Conservation (phyloP, 768 basidiomycete genomes). For the Tephrocybe sp. region DNA sequence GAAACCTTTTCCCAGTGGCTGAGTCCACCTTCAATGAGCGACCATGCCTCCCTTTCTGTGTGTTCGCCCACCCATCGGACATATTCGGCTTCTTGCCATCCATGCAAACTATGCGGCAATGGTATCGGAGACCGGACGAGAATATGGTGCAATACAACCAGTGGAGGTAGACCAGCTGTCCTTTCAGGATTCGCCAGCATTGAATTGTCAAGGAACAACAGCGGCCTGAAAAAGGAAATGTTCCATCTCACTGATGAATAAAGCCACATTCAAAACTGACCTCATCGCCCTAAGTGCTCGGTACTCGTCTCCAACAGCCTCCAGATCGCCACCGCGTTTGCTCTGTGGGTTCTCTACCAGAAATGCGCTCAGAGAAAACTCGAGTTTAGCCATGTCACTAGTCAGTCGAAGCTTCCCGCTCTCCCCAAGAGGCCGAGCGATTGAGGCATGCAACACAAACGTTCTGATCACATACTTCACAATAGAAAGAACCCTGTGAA, state of each 20-base stretch:
- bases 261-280: conserved; percentile 38
- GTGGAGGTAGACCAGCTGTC: conserved; percentile 77
- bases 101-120: conserved; percentile 85
- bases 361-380: conserved; percentile 87
- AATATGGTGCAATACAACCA: conserved; percentile 90
- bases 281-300: conserved; percentile 81
- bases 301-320: conserved; percentile 85
- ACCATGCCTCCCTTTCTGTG: conserved; percentile 72
- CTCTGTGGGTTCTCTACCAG: conserved; percentile 53
- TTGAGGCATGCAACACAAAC: conserved; percentile 93
- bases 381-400: conserved; percentile 94
- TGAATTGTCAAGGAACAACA: conserved; percentile 85
- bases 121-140: conserved; percentile 84
- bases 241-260: conserved; percentile 2
- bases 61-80: conserved; percentile 96
- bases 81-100: conserved; percentile 96
- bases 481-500: conserved; percentile 56
- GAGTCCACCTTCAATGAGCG: conserved; percentile 76
- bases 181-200: conserved; percentile 61
- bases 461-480: conserved; percentile 78
- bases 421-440: conserved; percentile 88
- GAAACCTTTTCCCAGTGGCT: conserved; percentile 74
- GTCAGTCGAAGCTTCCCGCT: conserved; percentile 92
- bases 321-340: conserved; percentile 65
- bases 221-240: conserved; percentile 55